These are phyloP conservation scores for Penicillium cinerascens DNA, from an alignment of 495 filamentous ascomycete genomes.

Conservation along the genomic window DNA sequence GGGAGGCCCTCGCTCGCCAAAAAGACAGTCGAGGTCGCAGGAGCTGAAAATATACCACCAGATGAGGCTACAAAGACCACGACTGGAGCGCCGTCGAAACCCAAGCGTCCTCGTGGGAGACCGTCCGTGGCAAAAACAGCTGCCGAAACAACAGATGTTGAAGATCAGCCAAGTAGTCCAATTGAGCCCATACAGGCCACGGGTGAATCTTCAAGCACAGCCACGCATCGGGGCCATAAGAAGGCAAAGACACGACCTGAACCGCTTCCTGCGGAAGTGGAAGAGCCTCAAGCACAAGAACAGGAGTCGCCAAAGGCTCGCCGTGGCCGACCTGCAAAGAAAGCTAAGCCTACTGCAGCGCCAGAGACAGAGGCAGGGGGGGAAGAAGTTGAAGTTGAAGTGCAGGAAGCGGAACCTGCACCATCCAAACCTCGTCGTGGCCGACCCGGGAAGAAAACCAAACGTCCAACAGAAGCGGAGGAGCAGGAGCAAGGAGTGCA, in stretches of 20 bases:
- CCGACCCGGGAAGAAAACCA: constrained; percentile 14
- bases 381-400: constrained; percentile 4
- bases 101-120: constrained; percentile 11
- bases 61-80: background rate
- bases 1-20: no score
- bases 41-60: background rate
- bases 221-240: constrained; percentile 3
- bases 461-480: constrained; percentile 9
- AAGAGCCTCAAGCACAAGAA: constrained; percentile 2
- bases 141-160: background rate
- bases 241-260: constrained; percentile 5
- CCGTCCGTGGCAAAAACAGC: constrained; percentile 2
- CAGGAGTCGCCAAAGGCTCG: background rate
- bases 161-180: background rate
- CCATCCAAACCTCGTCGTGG: constrained; percentile 8
- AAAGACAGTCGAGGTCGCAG: background rate
- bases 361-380: background rate
- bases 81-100: background rate
- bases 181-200: background rate
- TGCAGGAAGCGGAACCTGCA: constrained; percentile 8
- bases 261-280: background rate
- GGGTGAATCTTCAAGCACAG: constrained; percentile 5
- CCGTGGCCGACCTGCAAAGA: constrained; percentile 17
- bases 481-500: constrained; percentile 17
- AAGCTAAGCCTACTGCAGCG: constrained; percentile 10